phyloP scores from a whole-genome alignment of 768 basidiomycete species.

The Mycena galericulata region DNA sequence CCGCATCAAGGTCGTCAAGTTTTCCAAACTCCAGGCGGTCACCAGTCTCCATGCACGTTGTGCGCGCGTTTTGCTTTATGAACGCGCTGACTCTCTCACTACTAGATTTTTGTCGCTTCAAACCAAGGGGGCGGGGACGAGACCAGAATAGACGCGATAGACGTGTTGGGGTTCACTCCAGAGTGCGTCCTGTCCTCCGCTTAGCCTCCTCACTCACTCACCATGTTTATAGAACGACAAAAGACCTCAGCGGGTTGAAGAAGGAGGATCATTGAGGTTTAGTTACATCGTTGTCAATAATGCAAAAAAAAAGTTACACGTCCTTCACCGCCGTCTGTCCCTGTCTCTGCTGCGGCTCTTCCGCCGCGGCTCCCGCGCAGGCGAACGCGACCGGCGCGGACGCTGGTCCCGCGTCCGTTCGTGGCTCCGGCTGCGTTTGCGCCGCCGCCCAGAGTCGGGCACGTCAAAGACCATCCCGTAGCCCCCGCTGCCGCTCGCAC shows the following conservation, averaged over 20 bases:
- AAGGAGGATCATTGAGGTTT: slow-evolving; percentile 39
- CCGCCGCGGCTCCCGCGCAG: slow-evolving; percentile 29
- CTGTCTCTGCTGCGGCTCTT: slow-evolving; percentile 44
- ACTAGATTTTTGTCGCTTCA: slow-evolving; percentile 74
- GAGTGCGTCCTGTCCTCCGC: slow-evolving; percentile 56
- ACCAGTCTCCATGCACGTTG: slow-evolving; percentile 72
- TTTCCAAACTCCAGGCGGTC: slow-evolving; percentile 78
- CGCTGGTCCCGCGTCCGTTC: slow-evolving; percentile 51
- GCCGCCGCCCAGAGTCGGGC: slow-evolving; percentile 55
- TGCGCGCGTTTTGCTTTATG: not conserved
- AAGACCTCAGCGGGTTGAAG: slow-evolving; percentile 48
- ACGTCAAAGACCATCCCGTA: slow-evolving; percentile 92
- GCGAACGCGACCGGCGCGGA: slow-evolving; percentile 52
- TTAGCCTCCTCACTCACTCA: not conserved
- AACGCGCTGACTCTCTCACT: not conserved
- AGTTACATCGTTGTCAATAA: not conserved
- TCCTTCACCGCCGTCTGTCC: slow-evolving; percentile 36
- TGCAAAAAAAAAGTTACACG: slow-evolving; percentile 36
- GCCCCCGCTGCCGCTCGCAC: slow-evolving; percentile 42
- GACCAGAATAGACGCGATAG: slow-evolving; percentile 76
- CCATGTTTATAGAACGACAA: slow-evolving; percentile 43
- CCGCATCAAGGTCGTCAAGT: slow-evolving; percentile 65
- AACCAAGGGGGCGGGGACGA: slow-evolving; percentile 74
- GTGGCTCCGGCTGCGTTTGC: slow-evolving; percentile 66
- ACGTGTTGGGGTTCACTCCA: slow-evolving; percentile 69